Evolutionary conservation across 495 filamentous ascomycete species (phyloP), one percentile per base, ranked within the genome.

Genomic region (Neurospora sp.): DNA sequence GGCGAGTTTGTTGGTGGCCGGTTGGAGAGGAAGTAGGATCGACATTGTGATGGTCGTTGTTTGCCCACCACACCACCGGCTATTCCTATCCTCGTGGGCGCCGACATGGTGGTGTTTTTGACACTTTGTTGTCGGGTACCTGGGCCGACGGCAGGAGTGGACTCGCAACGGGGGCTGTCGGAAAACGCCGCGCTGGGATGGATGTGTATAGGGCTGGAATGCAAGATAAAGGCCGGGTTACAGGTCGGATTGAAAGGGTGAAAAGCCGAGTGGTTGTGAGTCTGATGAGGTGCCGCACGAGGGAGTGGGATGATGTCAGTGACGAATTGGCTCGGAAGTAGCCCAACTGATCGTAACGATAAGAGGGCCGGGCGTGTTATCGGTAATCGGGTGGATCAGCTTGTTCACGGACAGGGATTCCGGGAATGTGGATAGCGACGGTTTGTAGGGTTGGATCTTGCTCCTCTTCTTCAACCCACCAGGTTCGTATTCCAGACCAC

Each of bases 301-400:
- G 68, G 68, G 22, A 27, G 31, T 61, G 61, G 53, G 72, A 80
- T 78, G 79, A 79, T 79, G 77, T 79, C 77, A 80, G 76, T 74
- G 72, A 68, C 70, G 74, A 14, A 65, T 65, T 65, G 53, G 27
- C 27, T 65, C 53, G 27, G 22, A 27, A 27, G 22, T 27, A 27
- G 22, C 22, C 22, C 22, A 27, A 27, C 22, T 27, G 22, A 27
- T 27, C 22, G 22, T 27, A 27, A 27, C 22, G 53, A 61, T 35
- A 61, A 35, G 53, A 61, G 53, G 27, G 27, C 22, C 12, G 22
- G 53, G 53, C 22, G 53, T 61, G 12, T 61, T 61, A 61, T 61
- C 53, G 53, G 47, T 59, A 27, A 6, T 27, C 47, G 8, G 20
- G 20, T 59, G 20, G 47, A 59, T 7, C 20, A 27, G 20, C 20